phyloP scores from a whole-genome alignment of 2,329 filamentous ascomycete species.

The Myrmaecium sp. region DNA sequence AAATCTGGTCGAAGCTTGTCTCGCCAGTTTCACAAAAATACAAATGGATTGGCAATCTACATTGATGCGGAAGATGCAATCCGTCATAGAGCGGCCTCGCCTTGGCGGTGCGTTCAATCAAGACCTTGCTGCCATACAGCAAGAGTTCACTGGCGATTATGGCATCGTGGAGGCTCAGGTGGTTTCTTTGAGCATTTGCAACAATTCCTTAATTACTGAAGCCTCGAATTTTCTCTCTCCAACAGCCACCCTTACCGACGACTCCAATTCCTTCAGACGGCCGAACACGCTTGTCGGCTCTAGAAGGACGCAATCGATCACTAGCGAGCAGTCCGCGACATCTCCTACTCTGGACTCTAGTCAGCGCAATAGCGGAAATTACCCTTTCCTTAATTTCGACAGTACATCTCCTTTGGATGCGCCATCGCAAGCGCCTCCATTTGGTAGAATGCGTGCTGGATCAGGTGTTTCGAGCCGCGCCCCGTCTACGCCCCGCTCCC shows the following conservation, averaged over 20 bases:
- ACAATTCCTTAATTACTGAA: constrained; percentile 47
- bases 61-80: too few species aligned
- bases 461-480: constrained; percentile 36
- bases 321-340: constrained; percentile 17
- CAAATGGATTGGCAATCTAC: constrained; percentile 69
- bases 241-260: constrained; percentile 24
- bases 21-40: too few species aligned
- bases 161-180: constrained; percentile 58
- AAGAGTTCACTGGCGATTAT: constrained; percentile 64
- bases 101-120: constrained; percentile 34
- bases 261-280: constrained; percentile 21
- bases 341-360: constrained; percentile 2
- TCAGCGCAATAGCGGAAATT: constrained; percentile 4
- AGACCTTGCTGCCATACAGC: constrained; percentile 56
- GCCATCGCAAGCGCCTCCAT: constrained; percentile 8
- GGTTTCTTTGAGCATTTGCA: constrained; percentile 57
- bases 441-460: constrained; percentile 36
- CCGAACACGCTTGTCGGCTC: constrained; percentile 20
- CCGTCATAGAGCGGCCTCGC: background rate
- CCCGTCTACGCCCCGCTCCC: constrained; percentile 30
- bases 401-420: constrained; percentile 37
- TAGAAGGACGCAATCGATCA: constrained; percentile 25
- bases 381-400: constrained; percentile 19
- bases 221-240: constrained; percentile 42
- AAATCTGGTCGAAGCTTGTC: constrained; percentile 66